Evolutionary conservation across 2,329 filamentous ascomycete species (phyloP).

Genomic region (Pyricularia pennisetigena): DNA sequence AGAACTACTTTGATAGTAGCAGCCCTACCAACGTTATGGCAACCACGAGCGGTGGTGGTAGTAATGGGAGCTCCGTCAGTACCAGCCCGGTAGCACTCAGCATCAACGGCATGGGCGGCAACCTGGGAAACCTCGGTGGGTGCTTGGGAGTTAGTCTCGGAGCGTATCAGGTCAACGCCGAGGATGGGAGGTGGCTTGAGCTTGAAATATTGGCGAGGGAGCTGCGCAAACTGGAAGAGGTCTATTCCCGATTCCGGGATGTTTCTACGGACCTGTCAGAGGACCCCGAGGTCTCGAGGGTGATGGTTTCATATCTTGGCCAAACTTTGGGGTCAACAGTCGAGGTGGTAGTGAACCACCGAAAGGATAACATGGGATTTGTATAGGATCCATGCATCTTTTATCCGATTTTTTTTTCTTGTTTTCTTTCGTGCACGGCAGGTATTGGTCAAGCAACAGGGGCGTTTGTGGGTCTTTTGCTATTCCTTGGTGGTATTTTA

Average conservation of each 20-base stretch:
- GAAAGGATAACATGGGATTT: slow-evolving; percentile 22
- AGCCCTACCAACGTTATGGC: slow-evolving; percentile 3
- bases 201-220: slow-evolving; percentile 38
- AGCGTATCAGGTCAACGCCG: slow-evolving; percentile 32
- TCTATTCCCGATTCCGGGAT: slow-evolving; percentile 33
- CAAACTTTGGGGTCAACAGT: slow-evolving; percentile 31
- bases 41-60: not conserved
- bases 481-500: not conserved
- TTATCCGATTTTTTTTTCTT: not conserved
- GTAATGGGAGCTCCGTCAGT: slow-evolving; percentile 5
- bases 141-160: slow-evolving; percentile 30
- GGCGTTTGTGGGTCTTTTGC: not conserved
- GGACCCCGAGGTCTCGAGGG: slow-evolving; percentile 31
- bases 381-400: slow-evolving; percentile 9
- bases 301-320: slow-evolving; percentile 34
- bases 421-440: not conserved
- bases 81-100: slow-evolving; percentile 6
- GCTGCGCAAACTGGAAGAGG: slow-evolving; percentile 34
- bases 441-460: not conserved
- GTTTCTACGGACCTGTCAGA: slow-evolving; percentile 28
- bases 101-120: slow-evolving; percentile 5
- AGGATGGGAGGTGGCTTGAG: slow-evolving; percentile 35
- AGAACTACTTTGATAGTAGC: slow-evolving; percentile 26
- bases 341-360: slow-evolving; percentile 26
- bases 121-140: slow-evolving; percentile 9